Conservation (phyloP, 352 stramenopile species). For the Phytophthora syringae region DNA sequence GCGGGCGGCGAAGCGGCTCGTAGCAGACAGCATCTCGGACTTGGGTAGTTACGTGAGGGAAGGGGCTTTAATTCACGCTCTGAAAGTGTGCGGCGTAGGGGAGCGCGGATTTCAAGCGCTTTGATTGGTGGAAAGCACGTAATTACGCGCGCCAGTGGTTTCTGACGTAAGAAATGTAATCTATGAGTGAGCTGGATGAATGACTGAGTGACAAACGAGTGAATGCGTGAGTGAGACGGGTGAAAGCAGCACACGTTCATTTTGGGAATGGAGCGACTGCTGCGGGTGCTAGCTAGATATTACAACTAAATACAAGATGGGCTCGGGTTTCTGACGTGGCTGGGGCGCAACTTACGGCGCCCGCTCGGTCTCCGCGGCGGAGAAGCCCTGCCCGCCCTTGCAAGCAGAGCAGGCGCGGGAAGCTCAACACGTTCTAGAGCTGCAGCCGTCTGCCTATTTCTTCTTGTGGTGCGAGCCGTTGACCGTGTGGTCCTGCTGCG, state of each 20-base stretch:
- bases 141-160: slow-evolving; percentile 19
- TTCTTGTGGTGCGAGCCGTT: slow-evolving; percentile 66
- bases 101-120: slow-evolving; percentile 6
- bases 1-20: slow-evolving; percentile 57
- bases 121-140: slow-evolving; percentile 19
- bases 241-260: neutral
- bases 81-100: slow-evolving; percentile 18
- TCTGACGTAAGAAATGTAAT: neutral
- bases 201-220: too few relatives aligned
- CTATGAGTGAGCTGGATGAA: too few relatives aligned
- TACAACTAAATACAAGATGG: slow-evolving; percentile 48
- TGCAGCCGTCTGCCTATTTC: slow-evolving; percentile 31
- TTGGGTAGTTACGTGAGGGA: neutral
- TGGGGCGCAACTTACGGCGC: too few relatives aligned
- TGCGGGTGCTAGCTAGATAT: slow-evolving; percentile 36
- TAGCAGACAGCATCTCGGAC: slow-evolving; percentile 57
- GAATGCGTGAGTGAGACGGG: neutral
- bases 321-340: slow-evolving; percentile 22
- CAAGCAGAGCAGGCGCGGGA: neutral
- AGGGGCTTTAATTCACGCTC: slow-evolving; percentile 31
- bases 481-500: slow-evolving; percentile 34
- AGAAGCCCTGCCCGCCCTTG: slow-evolving; percentile 8
- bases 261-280: neutral
- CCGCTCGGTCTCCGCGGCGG: slow-evolving; percentile 9
- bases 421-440: slow-evolving; percentile 25